Evolutionary conservation across 2,329 filamentous ascomycete species (phyloP).

Genomic region (Microdochium nivale): DNA sequence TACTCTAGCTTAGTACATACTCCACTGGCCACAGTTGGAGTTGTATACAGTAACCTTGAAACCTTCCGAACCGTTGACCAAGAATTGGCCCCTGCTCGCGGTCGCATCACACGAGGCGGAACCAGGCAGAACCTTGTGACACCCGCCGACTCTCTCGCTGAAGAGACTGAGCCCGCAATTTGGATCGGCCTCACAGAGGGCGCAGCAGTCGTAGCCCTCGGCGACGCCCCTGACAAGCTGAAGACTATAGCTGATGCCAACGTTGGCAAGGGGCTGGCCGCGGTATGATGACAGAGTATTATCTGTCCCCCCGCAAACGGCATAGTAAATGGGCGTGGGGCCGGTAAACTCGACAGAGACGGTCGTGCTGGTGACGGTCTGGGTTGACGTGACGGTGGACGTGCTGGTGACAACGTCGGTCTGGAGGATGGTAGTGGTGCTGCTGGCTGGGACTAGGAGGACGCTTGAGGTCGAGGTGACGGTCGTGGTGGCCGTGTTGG

Average conservation of each 20-base stretch:
- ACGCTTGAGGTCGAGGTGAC: neutral
- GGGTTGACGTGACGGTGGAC: neutral
- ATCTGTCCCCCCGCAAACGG: neutral
- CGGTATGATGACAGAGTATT: neutral
- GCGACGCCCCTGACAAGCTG: neutral
- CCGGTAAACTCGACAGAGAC: neutral
- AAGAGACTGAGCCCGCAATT: neutral
- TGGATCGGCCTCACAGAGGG: neutral
- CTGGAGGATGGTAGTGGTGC: neutral
- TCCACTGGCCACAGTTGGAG: neutral
- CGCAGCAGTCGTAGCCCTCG: neutral
- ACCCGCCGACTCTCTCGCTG: neutral
- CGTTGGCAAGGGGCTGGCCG: neutral
- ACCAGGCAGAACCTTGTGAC: too few relatives aligned
- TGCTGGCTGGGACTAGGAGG: neutral
- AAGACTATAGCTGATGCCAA: neutral
- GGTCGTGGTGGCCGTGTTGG: neutral
- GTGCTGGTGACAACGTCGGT: neutral
- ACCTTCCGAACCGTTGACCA: too few relatives aligned
- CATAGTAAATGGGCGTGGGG: neutral
- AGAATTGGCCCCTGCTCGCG: neutral
- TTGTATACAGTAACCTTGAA: neutral
- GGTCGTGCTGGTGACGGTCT: neutral
- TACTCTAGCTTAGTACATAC: too few relatives aligned
- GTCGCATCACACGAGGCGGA: neutral